Evolutionary conservation across 202 grass and related monocot species (phyloP).

Genomic region (Sporobolus alterniflorus): DNA sequence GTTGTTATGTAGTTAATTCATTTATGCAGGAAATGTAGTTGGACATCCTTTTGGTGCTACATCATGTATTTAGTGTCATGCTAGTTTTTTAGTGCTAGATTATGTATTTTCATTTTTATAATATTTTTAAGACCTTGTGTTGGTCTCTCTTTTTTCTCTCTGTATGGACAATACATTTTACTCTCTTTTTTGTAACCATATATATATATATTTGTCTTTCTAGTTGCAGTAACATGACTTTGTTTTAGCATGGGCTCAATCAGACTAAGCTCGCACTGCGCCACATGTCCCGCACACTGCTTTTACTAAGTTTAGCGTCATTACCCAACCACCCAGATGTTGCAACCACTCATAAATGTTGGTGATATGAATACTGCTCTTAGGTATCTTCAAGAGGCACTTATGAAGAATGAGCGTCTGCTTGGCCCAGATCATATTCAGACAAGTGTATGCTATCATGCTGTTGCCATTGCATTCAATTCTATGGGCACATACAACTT

Average conservation of each 20-base stretch:
- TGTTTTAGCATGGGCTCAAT: slow-evolving; percentile 97
- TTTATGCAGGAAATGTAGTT: not conserved
- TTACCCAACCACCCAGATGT: slow-evolving; percentile 93
- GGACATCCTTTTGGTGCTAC: not conserved
- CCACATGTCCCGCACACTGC: slow-evolving; percentile 92
- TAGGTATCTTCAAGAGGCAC: slow-evolving; percentile 93
- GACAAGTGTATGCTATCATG: slow-evolving; percentile 97
- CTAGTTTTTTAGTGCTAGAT: not conserved
- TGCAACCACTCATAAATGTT: slow-evolving; percentile 95
- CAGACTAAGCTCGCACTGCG: slow-evolving; percentile 86
- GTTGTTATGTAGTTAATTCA: not conserved
- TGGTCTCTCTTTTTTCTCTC: not conserved
- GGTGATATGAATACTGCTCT: slow-evolving; percentile 92
- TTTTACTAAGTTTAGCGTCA: slow-evolving; percentile 84
- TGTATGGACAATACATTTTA: not conserved
- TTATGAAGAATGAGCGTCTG: slow-evolving; percentile 90
- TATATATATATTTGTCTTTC: slow-evolving; percentile 33
- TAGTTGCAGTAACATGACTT: slow-evolving; percentile 97
- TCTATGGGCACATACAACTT: slow-evolving; percentile 94
- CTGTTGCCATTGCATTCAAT: slow-evolving; percentile 93
- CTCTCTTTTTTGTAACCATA: not conserved
- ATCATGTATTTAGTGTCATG: not conserved
- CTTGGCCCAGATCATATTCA: slow-evolving; percentile 95
- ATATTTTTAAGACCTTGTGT: not conserved
- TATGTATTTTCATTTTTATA: no score